These are phyloP conservation scores for Vararia minispora DNA, from an alignment of 768 basidiomycete species.

Conservation along the genomic window DNA sequence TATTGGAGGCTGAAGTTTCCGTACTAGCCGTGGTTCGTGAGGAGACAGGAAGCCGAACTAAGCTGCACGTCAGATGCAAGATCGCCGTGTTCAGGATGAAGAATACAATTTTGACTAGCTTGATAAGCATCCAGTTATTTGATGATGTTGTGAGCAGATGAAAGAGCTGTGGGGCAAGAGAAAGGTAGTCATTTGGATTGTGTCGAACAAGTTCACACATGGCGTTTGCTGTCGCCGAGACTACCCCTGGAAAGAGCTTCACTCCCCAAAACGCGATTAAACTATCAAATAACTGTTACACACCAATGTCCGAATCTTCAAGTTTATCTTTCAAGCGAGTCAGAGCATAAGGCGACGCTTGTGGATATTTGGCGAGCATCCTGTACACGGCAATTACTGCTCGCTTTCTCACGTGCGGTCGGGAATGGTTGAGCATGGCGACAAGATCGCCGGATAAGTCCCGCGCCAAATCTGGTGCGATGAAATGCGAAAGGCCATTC, in stretches of 20 bases:
- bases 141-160: slow-evolving; percentile 86
- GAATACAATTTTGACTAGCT: slow-evolving; percentile 85
- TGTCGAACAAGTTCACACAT: slow-evolving; percentile 83
- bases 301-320: slow-evolving; percentile 68
- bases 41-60: slow-evolving; percentile 93
- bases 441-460: slow-evolving; percentile 82
- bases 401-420: slow-evolving; percentile 80
- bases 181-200: slow-evolving; percentile 71
- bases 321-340: slow-evolving; percentile 67
- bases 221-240: slow-evolving; percentile 90
- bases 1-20: slow-evolving; percentile 88
- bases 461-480: slow-evolving; percentile 81
- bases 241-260: slow-evolving; percentile 48
- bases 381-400: slow-evolving; percentile 80
- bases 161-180: slow-evolving; percentile 87
- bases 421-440: slow-evolving; percentile 82
- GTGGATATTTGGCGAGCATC: slow-evolving; percentile 73
- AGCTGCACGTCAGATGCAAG: too few relatives aligned
- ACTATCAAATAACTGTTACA: slow-evolving; percentile 9
- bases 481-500: slow-evolving; percentile 74
- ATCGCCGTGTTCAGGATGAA: too few relatives aligned
- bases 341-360: slow-evolving; percentile 55
- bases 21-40: slow-evolving; percentile 84
- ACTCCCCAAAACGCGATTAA: neutral
- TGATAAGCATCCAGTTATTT: slow-evolving; percentile 99